A percentile compares a stretch with the other conserved stretches of the same genome.
Evolutionary conservation across 106 monocot species (phyloP).

Genomic region (Gastrodia elata): DNA sequence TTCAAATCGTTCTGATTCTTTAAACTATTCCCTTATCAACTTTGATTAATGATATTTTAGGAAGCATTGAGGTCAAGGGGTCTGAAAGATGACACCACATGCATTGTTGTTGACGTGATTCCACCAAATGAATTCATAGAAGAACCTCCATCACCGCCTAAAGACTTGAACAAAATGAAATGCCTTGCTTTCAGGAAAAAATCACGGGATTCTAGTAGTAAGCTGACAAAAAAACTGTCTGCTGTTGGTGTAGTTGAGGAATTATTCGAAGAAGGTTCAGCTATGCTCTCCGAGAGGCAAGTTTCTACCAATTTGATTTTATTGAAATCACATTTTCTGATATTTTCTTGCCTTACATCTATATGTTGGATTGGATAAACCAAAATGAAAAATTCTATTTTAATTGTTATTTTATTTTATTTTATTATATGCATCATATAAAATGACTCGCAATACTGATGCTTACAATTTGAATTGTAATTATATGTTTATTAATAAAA

Average conservation of each 20-base stretch:
- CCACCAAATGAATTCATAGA: slow-evolving; percentile 52
- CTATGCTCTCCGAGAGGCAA: slow-evolving; percentile 94
- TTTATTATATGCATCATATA: neutral
- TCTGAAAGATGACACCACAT: slow-evolving; percentile 95
- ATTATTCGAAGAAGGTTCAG: slow-evolving; percentile 99
- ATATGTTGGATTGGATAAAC: neutral
- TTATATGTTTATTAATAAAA: neutral
- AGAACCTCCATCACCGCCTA: slow-evolving; percentile 55
- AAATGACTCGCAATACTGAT: neutral
- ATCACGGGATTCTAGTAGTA: slow-evolving; percentile 42
- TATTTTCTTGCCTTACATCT: neutral
- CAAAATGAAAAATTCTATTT: neutral
- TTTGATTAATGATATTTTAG: slow-evolving; percentile 26
- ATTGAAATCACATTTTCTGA: neutral
- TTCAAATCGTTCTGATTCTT: neutral
- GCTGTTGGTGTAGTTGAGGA: slow-evolving; percentile 77
- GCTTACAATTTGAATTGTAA: neutral
- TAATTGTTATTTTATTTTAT: neutral
- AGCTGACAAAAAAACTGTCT: slow-evolving; percentile 61
- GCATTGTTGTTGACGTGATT: slow-evolving; percentile 93
- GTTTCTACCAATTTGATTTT: neutral
- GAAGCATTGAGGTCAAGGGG: slow-evolving; percentile 95
- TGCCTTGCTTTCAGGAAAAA: slow-evolving; percentile 58
- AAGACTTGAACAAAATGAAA: slow-evolving; percentile 61
- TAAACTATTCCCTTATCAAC: slow-evolving; percentile 3